Evolutionary conservation across 192 early-diverging fungal genomes (phyloP).

Genomic region (Coemansia sp.): DNA sequence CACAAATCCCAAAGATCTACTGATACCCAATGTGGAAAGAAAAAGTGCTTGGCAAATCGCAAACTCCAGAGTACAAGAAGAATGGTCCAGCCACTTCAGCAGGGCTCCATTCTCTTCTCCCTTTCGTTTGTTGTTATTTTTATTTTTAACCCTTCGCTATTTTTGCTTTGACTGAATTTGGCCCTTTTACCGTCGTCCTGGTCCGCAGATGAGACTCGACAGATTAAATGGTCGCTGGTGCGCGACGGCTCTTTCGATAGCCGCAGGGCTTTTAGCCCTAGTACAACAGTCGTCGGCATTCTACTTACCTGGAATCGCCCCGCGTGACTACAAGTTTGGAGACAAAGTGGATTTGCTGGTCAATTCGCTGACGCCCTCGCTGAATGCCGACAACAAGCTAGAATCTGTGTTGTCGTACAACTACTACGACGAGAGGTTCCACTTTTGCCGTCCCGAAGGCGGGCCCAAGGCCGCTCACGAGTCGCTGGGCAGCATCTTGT

Average conservation of each 20-base stretch:
- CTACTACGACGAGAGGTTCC: conserved; percentile 86
- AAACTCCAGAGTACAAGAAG: not conserved
- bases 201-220: conserved; percentile 26
- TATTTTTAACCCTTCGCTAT: not conserved
- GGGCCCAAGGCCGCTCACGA: conserved; percentile 71
- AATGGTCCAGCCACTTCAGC: not conserved
- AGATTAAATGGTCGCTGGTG: conserved; percentile 19
- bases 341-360: conserved; percentile 79
- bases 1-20: not conserved
- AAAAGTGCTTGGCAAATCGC: not conserved
- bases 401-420: conserved; percentile 85
- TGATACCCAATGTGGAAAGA: not conserved
- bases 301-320: conserved; percentile 94
- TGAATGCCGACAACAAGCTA: conserved; percentile 62
- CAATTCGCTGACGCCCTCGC: conserved; percentile 83
- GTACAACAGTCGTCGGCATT: conserved; percentile 62
- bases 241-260: conserved; percentile 22
- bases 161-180: conserved; percentile 13
- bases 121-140: not conserved
- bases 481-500: conserved; percentile 89
- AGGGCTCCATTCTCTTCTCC: not conserved
- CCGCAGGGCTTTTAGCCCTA: conserved; percentile 14
- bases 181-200: not conserved
- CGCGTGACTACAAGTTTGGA: conserved; percentile 76
- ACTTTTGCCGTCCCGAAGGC: conserved; percentile 79